phyloP scores from a whole-genome alignment of 2,329 filamentous ascomycete genomes.

The Fusarium chuoi region DNA sequence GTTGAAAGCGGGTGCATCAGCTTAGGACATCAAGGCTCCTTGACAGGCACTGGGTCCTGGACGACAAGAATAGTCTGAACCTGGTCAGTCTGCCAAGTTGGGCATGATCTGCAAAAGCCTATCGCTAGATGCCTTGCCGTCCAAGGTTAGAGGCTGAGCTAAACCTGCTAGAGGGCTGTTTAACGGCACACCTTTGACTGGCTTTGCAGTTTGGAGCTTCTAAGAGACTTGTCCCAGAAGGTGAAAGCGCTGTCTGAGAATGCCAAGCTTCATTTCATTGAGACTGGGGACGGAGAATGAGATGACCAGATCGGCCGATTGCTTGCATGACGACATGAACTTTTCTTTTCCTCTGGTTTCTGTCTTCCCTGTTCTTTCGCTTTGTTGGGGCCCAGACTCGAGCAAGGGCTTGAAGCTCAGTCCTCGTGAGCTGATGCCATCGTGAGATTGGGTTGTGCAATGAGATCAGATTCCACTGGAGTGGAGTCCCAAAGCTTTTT shows the following conservation, averaged over 20 bases:
- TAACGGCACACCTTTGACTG: constrained; percentile 34
- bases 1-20: constrained; percentile 19
- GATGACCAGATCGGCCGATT: constrained; percentile 40
- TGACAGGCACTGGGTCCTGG: constrained; percentile 15
- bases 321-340: constrained; percentile 34
- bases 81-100: constrained; percentile 26
- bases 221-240: constrained; percentile 30
- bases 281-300: constrained; percentile 13
- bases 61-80: constrained; percentile 35
- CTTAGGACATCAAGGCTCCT: constrained; percentile 27
- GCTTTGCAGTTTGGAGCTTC: constrained; percentile 3
- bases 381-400: constrained; percentile 1
- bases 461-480: constrained; percentile 25
- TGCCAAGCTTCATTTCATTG: constrained; percentile 39
- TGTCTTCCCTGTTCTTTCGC: neutral
- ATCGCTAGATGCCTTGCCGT: constrained; percentile 15
- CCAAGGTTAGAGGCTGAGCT: constrained; percentile 13
- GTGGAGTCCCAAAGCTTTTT: constrained; percentile 21
- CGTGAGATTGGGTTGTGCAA: constrained; percentile 43
- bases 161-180: neutral
- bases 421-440: constrained; percentile 41
- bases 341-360: constrained; percentile 12
- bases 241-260: constrained; percentile 27
- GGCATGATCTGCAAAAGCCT: constrained; percentile 42
- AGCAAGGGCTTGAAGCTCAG: constrained; percentile 17